Percentiles rank a stretch among this genome's conserved stretches.
These are phyloP conservation scores for Kodamaea sp. DNA, from an alignment of 1,139 yeast species.

Conservation along the genomic window DNA sequence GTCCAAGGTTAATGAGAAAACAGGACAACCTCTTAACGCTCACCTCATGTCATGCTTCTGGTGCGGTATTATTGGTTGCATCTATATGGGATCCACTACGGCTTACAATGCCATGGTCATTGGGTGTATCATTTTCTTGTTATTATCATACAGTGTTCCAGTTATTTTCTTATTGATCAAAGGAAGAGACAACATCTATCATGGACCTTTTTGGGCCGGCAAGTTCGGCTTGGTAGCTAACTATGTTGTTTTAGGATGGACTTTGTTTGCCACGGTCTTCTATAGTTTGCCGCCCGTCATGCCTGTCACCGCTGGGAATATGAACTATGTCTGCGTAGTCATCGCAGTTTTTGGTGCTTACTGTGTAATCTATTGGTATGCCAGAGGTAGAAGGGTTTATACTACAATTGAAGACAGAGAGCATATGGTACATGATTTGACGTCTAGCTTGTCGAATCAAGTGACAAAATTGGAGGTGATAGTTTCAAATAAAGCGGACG, in stretches of 20 bases:
- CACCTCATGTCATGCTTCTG: conserved; percentile 38
- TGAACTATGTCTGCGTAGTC: conserved; percentile 50
- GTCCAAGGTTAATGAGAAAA: conserved; percentile 30
- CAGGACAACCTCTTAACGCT: conserved; percentile 39
- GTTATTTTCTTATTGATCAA: conserved; percentile 30
- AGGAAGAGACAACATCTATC: conserved; percentile 38
- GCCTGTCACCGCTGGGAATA: conserved; percentile 45
- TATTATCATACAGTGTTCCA: conserved; percentile 38
- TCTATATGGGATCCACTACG: conserved; percentile 44
- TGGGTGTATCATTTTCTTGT: conserved; percentile 38
- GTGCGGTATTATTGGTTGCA: conserved; percentile 40
- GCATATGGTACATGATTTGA: conserved; percentile 24
- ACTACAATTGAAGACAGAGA: conserved; percentile 28
- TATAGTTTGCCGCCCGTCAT: conserved; percentile 46
- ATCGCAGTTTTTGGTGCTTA: conserved; percentile 35
- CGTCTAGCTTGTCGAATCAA: conserved; percentile 29
- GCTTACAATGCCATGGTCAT: conserved; percentile 44
- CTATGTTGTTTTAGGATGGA: conserved; percentile 35
- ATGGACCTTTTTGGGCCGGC: conserved; percentile 54
- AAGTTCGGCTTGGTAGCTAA: conserved; percentile 25
- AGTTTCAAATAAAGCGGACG: conserved; percentile 14
- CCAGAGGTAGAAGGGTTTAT: conserved; percentile 38
- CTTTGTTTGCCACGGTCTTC: conserved; percentile 42
- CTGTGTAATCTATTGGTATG: conserved; percentile 38
- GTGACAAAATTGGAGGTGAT: conserved; percentile 26